phyloP scores from a whole-genome alignment of 148 eudicot species.

The Chenopodium berlandieri region DNA sequence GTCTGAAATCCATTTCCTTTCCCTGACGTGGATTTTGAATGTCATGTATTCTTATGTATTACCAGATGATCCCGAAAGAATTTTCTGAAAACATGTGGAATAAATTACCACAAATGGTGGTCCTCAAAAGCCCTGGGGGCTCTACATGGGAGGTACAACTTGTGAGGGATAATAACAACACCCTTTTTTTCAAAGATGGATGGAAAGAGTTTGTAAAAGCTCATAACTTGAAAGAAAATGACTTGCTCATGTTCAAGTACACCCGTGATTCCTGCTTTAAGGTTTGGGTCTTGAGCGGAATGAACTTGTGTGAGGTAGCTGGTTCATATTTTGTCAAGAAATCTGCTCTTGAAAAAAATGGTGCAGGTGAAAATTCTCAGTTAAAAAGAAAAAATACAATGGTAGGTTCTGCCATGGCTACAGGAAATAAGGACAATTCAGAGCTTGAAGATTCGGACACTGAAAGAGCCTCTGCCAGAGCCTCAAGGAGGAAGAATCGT shows the following conservation, averaged over 20 bases:
- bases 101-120: constrained; percentile 13
- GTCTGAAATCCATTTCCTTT: background rate
- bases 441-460: constrained; percentile 8
- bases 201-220: constrained; percentile 31
- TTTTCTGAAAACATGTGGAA: constrained; percentile 23
- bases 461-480: constrained; percentile 2
- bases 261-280: constrained; percentile 24
- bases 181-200: constrained; percentile 22
- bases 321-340: constrained; percentile 31
- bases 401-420: constrained; percentile 11
- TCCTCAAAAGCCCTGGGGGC: constrained; percentile 27
- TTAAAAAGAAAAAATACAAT: constrained; percentile 3
- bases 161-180: background rate
- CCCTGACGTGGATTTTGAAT: background rate
- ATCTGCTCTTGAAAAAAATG: background rate
- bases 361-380: constrained; percentile 4
- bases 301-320: constrained; percentile 27
- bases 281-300: constrained; percentile 21
- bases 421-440: background rate
- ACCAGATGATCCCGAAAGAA: constrained; percentile 27
- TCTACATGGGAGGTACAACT: constrained; percentile 19
- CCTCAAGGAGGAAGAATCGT: constrained; percentile 15
- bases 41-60: background rate
- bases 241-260: constrained; percentile 31
- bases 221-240: constrained; percentile 27